These are phyloP conservation scores for Dactylonectria macrodidyma DNA, from an alignment of 2,329 filamentous ascomycete genomes.

Conservation along the genomic window DNA sequence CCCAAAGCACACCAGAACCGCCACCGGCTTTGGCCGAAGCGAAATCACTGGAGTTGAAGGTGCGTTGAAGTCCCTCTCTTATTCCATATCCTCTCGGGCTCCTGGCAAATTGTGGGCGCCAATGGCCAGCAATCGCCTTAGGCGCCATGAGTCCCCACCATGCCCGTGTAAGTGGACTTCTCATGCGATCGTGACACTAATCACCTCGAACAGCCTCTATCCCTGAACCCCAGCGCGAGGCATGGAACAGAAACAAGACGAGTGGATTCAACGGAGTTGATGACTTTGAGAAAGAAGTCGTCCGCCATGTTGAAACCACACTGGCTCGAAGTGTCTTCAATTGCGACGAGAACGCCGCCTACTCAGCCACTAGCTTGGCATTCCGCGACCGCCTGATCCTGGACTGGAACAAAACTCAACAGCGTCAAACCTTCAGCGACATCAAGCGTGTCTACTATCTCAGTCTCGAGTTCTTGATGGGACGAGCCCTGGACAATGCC, in stretches of 20 bases:
- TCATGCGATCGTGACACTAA: slow-evolving; percentile 23
- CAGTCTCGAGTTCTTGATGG: slow-evolving; percentile 98
- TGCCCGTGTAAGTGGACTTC: slow-evolving; percentile 25
- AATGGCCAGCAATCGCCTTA: slow-evolving; percentile 6
- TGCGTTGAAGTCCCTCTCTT: slow-evolving; percentile 55
- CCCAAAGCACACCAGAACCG: slow-evolving; percentile 98
- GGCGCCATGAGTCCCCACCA: slow-evolving; percentile 14
- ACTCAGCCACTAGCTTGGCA: slow-evolving; percentile 90
- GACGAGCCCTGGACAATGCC: slow-evolving; percentile 94
- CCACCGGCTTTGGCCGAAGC: slow-evolving; percentile 89
- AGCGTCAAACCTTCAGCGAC: slow-evolving; percentile 91
- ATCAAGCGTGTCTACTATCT: slow-evolving; percentile 97
- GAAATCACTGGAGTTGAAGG: slow-evolving; percentile 97
- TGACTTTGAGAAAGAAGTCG: slow-evolving; percentile 88
- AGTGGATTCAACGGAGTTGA: slow-evolving; percentile 83
- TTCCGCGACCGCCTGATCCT: slow-evolving; percentile 94
- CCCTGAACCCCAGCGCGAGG: slow-evolving; percentile 88
- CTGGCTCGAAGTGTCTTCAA: slow-evolving; percentile 97
- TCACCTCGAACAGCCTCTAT: slow-evolving; percentile 72
- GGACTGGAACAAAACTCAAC: slow-evolving; percentile 98
- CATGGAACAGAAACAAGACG: slow-evolving; percentile 77
- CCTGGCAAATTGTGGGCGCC: slow-evolving; percentile 21
- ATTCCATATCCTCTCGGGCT: background rate
- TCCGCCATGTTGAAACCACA: slow-evolving; percentile 96
- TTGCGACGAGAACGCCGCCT: slow-evolving; percentile 95